phyloP scores from a whole-genome alignment of 768 basidiomycete genomes.

The Naematelia aurantialba region DNA sequence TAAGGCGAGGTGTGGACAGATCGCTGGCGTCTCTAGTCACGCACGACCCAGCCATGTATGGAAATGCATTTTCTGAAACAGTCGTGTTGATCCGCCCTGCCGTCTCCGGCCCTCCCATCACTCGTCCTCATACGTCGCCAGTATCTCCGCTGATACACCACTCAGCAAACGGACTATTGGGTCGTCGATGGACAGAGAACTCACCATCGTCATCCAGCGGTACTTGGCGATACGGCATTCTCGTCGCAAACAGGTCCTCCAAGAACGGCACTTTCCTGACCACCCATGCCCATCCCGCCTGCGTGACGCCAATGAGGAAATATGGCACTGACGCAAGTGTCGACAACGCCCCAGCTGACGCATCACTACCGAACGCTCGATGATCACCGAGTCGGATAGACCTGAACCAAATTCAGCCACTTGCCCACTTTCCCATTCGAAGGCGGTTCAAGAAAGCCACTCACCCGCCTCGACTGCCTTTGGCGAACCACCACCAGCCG shows the following conservation, averaged over 20 bases:
- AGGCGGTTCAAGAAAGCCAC: no score
- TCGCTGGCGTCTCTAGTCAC: no score
- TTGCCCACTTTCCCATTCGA: neutral
- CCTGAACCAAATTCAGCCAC: conserved; percentile 15
- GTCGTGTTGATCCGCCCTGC: neutral
- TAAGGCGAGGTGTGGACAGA: no score
- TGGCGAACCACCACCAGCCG: conserved; percentile 75
- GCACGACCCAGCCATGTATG: neutral
- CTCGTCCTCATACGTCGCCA: conserved; percentile 36
- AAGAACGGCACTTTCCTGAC: conserved; percentile 44
- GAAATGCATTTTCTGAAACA: neutral
- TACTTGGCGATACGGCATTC: conserved; percentile 43
- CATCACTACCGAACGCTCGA: conserved; percentile 48
- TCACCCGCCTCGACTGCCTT: conserved; percentile 74
- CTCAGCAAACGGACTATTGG: neutral
- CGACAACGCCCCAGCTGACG: conserved; percentile 58
- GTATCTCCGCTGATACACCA: conserved; percentile 34
- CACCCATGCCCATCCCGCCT: conserved; percentile 49
- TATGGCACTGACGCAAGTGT: conserved; percentile 85
- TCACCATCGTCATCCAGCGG: conserved; percentile 50
- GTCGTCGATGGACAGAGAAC: no score
- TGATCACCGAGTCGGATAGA: conserved; percentile 46
- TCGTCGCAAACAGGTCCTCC: conserved; percentile 39
- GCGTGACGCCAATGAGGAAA: conserved; percentile 75
- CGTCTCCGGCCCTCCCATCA: neutral